Conservation (phyloP, 257 asterid genomes). For the Nicotiana obtusifolia region DNA sequence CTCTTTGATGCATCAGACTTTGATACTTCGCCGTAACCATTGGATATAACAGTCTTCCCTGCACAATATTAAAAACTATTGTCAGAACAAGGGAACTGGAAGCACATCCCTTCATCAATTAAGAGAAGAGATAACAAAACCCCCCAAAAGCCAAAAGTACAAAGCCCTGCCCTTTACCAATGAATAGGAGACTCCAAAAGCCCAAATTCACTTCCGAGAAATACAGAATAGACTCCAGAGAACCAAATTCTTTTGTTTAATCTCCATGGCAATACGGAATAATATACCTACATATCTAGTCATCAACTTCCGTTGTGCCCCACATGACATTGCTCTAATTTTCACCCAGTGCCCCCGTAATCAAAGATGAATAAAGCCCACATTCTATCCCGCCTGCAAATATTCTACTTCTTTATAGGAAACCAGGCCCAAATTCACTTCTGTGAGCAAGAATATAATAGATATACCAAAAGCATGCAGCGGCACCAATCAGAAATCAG, state of each 20-base stretch:
- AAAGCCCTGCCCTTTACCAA: not conserved
- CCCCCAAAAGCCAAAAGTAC: not conserved
- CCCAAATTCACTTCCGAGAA: not conserved
- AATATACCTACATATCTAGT: not conserved
- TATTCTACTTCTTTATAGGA: not conserved
- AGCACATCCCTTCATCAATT: not conserved
- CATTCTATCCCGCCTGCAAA: not conserved
- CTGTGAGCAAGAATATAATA: not conserved
- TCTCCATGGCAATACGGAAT: not conserved
- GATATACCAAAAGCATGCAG: not conserved
- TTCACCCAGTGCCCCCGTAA: not conserved
- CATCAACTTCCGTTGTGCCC: not conserved
- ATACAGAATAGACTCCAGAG: not conserved
- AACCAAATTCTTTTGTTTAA: not conserved
- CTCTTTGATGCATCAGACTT: slow-evolving; percentile 43
- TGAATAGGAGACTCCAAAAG: not conserved
- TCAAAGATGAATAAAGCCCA: not conserved
- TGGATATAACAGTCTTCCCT: slow-evolving; percentile 34
- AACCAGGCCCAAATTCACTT: not conserved
- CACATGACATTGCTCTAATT: not conserved
- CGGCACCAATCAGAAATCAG: not conserved
- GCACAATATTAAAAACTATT: slow-evolving; percentile 32
- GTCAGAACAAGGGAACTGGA: not conserved
- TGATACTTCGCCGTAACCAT: slow-evolving; percentile 52
- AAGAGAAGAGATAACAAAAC: not conserved